phyloP scores from a whole-genome alignment of 306 rosid genomes.

The Cucumis melo region DNA sequence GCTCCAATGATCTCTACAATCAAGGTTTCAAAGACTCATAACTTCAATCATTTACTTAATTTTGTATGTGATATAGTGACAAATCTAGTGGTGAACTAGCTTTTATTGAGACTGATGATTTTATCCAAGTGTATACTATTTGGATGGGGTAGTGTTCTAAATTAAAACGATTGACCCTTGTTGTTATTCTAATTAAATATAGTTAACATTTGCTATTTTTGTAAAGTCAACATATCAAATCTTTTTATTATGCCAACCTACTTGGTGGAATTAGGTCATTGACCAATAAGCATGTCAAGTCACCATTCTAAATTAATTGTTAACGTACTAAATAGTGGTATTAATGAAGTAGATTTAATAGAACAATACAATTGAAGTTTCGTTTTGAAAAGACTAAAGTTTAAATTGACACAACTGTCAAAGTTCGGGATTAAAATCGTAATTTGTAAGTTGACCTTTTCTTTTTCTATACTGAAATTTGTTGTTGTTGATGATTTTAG shows the following conservation, averaged over 20 bases:
- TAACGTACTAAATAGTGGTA: background rate
- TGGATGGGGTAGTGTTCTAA: background rate
- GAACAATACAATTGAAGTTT: background rate
- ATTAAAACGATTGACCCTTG: background rate
- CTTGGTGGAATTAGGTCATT: too few species aligned
- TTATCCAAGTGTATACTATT: background rate
- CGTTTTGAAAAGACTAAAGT: background rate
- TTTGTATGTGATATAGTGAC: background rate
- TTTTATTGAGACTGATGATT: background rate
- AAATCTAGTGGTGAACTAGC: background rate
- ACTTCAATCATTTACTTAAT: background rate
- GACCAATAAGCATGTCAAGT: background rate
- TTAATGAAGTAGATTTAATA: background rate
- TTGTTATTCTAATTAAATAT: background rate
- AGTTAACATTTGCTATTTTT: too few species aligned
- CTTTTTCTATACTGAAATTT: background rate
- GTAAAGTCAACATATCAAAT: too few species aligned
- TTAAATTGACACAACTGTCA: background rate
- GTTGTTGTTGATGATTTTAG: slow-evolving; percentile 19
- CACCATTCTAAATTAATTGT: background rate
- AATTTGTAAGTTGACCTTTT: background rate
- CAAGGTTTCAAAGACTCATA: slow-evolving; percentile 30
- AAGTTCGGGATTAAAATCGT: background rate
- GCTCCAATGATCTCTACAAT: slow-evolving; percentile 45
- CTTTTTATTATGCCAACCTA: too few species aligned